Evolutionary conservation across 1,284 basidiomycete species (phyloP).

Genomic region (Sanghuangporus sanghuang): DNA sequence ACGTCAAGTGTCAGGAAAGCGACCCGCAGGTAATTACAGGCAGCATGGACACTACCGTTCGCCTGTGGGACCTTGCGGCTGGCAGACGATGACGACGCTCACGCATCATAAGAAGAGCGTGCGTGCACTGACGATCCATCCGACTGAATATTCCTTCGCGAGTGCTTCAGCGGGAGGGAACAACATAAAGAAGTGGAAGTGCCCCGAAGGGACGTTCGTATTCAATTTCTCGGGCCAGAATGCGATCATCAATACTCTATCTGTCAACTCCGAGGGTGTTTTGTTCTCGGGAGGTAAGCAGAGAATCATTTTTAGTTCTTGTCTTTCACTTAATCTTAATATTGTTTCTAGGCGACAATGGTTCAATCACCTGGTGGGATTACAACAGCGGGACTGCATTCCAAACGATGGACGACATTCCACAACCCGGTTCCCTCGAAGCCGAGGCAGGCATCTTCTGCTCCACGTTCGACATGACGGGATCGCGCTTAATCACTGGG

Average conservation of each 20-base stretch:
- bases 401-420: conserved; percentile 90
- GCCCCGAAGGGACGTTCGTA: conserved; percentile 91
- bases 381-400: conserved; percentile 93
- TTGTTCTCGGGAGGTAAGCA: conserved; percentile 89
- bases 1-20: conserved; percentile 91
- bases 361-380: conserved; percentile 88
- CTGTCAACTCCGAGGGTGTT: conserved; percentile 93
- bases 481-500: conserved; percentile 92
- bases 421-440: conserved; percentile 95
- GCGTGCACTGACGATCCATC: conserved; percentile 88
- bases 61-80: conserved; percentile 98
- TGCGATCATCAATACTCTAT: conserved; percentile 94
- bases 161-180: conserved; percentile 93
- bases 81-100: conserved; percentile 91
- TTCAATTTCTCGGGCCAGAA: conserved; percentile 96
- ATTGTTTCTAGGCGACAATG: conserved; percentile 70
- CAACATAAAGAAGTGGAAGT: conserved; percentile 99
- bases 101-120: conserved; percentile 99
- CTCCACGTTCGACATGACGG: conserved; percentile 94
- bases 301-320: neutral
- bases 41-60: conserved; percentile 95
- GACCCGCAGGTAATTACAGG: conserved; percentile 98
- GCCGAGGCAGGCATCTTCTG: conserved; percentile 95
- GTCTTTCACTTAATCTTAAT: neutral
- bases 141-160: conserved; percentile 94